These are phyloP conservation scores for Podospora appendiculata DNA, from an alignment of 495 filamentous ascomycete genomes.

Conservation along the genomic window DNA sequence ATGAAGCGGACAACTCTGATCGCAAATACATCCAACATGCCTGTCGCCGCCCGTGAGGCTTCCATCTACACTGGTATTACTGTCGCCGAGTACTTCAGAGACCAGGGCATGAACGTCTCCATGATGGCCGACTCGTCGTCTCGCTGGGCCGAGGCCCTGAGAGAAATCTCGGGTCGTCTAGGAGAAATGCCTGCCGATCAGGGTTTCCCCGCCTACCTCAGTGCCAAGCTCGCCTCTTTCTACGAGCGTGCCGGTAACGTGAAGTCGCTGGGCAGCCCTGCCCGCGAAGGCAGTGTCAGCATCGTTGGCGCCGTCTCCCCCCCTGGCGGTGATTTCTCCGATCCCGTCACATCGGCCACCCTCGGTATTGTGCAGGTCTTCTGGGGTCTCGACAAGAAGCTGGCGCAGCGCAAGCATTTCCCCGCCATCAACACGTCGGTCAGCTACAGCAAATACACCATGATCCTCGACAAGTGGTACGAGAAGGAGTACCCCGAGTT, in stretches of 20 bases:
- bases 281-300: conserved; percentile 83
- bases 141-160: conserved; percentile 95
- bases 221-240: conserved; percentile 95
- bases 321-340: conserved; percentile 97
- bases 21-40: conserved; percentile 99
- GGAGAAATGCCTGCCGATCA: conserved; percentile 99
- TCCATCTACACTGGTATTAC: conserved; percentile 99
- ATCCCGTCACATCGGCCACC: conserved; percentile 91
- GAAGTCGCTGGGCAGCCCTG: conserved; percentile 76
- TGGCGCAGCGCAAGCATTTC: conserved; percentile 98
- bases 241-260: conserved; percentile 96
- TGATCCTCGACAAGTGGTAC: conserved; percentile 82
- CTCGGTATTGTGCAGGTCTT: conserved; percentile 98
- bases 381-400: conserved; percentile 99
- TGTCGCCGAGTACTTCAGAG: conserved; percentile 95
- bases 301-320: conserved; percentile 97
- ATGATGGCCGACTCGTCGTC: conserved; percentile 99
- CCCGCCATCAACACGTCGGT: conserved; percentile 93
- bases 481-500: conserved; percentile 89
- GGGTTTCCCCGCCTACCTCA: conserved; percentile 96
- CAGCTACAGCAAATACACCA: conserved; percentile 96
- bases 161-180: conserved; percentile 97
- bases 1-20: conserved; percentile 99
- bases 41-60: conserved; percentile 94
- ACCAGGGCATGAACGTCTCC: conserved; percentile 94